Percentiles rank a stretch among this genome's conserved stretches.
Evolutionary conservation across 1,284 basidiomycete species (phyloP).

Genomic region (Microbotryomycetes sp.): DNA sequence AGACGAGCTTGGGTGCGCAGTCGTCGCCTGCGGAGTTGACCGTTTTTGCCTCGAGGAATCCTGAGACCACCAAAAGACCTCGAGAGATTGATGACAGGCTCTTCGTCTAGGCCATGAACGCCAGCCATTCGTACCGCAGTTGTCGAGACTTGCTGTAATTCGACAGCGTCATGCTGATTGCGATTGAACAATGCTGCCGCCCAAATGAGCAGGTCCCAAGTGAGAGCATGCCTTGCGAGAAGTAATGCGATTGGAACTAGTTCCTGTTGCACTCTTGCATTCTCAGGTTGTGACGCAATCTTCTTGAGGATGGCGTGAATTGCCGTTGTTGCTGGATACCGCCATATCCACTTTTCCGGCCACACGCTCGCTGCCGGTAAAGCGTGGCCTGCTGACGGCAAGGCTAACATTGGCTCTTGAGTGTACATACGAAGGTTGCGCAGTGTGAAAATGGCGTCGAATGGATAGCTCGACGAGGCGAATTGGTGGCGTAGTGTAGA

Average conservation of each 20-base stretch:
- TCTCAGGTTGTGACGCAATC: neutral
- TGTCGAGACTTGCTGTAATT: constrained; percentile 11
- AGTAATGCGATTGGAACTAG: constrained; percentile 16
- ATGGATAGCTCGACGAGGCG: constrained; percentile 51
- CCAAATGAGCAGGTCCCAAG: constrained; percentile 25
- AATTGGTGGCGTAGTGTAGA: constrained; percentile 12
- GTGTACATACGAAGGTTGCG: constrained; percentile 29
- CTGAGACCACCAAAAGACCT: too few species aligned
- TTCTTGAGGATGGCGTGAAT: constrained; percentile 21
- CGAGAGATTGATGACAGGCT: constrained; percentile 1
- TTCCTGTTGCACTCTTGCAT: neutral
- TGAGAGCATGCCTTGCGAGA: constrained; percentile 21
- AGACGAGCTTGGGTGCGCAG: neutral
- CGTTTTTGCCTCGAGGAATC: neutral
- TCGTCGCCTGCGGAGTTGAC: neutral
- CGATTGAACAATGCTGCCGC: neutral
- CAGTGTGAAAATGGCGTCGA: constrained; percentile 48
- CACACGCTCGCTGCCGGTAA: neutral
- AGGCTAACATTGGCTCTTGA: constrained; percentile 10
- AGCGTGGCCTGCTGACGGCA: constrained; percentile 1
- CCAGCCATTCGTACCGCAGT: neutral
- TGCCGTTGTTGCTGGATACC: constrained; percentile 17
- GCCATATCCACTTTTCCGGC: constrained; percentile 31
- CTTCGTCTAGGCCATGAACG: neutral
- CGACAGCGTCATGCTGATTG: neutral